Evolutionary conservation across 345 rosid species (phyloP), one percentile per base, ranked within the genome.

Genomic region (Syzygium aromaticum): DNA sequence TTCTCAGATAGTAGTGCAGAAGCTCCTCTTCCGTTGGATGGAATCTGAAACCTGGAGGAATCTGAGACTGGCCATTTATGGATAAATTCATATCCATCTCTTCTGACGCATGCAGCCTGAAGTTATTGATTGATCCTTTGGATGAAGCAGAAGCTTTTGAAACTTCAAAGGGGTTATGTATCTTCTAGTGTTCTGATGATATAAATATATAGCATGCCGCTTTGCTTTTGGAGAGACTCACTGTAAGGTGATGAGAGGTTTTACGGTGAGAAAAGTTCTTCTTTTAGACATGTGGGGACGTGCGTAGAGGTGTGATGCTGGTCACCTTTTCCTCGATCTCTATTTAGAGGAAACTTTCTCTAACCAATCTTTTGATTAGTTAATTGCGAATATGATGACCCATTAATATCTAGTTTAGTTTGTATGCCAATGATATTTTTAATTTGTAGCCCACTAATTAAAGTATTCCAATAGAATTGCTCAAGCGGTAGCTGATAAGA

Each of bases 21-120:
- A 98, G 99, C 88, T 98, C 99, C 84, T 98, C 99, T 88, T 98
- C 99, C 0, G 99, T 98, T 0, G 99, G 99, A 87, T 98, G 99
- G 90, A 98, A 98, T 89, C 99, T 89, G 86, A 98, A 98, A n/a
- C 99, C 99, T 2, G 99, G 99, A 87, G 99, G 99, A 56, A 98
- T 96, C 88, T 95, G 95, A 85, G 99, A 95, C 86, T 95, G 98
- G 25, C 99, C 99, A 89, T 98, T 96, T 78, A 98, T 93, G 54
- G 98, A 98, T 5, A 98, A 92, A 90, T 96, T 94, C 95, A 98
- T 73, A 40, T 38, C 82, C 82, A 73, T 73, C 82, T 19, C 82
- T 73, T 73, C 82, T 21, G 43, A 38, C 43, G 5, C 82, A 73
- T 21, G 38, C 10, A 73, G 82, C 49, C 80, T 73, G 80, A 38